Evolutionary conservation across 176 grass and related monocot species (phyloP).

Genomic region (Otatea glauca): DNA sequence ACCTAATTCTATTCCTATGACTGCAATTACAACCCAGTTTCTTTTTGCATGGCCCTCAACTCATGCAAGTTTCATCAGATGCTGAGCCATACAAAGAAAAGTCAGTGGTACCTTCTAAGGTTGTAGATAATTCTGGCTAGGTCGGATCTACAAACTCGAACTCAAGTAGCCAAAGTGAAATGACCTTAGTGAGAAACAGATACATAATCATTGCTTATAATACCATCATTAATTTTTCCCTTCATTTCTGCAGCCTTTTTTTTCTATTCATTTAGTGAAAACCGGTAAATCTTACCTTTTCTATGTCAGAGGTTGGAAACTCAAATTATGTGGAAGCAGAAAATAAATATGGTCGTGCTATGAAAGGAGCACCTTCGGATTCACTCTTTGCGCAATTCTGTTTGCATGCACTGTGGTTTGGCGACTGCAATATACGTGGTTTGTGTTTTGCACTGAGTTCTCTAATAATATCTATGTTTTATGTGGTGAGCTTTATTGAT

Average conservation of each 20-base stretch:
- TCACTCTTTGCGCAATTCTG: constrained; percentile 97
- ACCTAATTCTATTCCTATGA: constrained; percentile 1
- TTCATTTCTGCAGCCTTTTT: constrained; percentile 4
- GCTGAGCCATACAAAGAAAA: not conserved
- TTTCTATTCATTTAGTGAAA: constrained; percentile 2
- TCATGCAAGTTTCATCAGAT: constrained; percentile 7
- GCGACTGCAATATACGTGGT: constrained; percentile 92
- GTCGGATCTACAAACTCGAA: not conserved
- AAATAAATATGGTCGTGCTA: constrained; percentile 69
- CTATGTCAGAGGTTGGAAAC: constrained; percentile 53
- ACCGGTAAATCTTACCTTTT: constrained; percentile 21
- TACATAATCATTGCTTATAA: constrained; percentile 23
- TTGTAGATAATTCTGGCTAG: constrained; percentile 13
- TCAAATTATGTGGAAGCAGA: constrained; percentile 50
- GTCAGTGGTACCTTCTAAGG: not conserved
- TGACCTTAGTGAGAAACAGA: not conserved
- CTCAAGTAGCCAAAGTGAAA: not conserved
- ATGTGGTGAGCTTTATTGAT: constrained; percentile 13
- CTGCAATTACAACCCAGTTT: not conserved
- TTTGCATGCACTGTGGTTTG: constrained; percentile 95
- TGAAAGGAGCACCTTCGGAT: constrained; percentile 87
- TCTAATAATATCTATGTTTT: constrained; percentile 14
- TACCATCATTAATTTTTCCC: not conserved
- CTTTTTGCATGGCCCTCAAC: not conserved
- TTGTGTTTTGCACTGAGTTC: constrained; percentile 39